Evolutionary conservation across 768 basidiomycete species (phyloP).

Genomic region (Kwoniella sp.): DNA sequence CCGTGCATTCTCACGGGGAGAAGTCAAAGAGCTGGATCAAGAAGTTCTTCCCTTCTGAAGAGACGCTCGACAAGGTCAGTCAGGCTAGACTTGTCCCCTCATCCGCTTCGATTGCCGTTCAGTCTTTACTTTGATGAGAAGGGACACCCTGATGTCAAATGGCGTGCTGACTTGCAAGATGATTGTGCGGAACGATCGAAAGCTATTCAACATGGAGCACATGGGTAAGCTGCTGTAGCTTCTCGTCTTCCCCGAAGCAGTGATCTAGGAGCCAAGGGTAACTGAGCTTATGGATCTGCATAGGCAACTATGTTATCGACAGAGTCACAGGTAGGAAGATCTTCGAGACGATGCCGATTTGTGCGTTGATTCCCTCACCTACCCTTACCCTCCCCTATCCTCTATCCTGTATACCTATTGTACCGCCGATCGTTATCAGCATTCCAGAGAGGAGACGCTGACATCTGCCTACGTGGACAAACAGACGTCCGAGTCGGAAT

Average conservation of each 20-base stretch:
- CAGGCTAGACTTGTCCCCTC: background rate
- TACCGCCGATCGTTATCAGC: too few relatives aligned
- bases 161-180: background rate
- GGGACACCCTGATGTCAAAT: too few relatives aligned
- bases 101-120: background rate
- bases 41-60: conserved; percentile 46
- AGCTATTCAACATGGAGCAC: conserved; percentile 56
- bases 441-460: too few relatives aligned
- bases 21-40: conserved; percentile 42
- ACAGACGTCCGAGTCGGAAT: conserved; percentile 58
- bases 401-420: too few relatives aligned
- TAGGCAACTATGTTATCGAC: conserved; percentile 56
- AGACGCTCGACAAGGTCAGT: conserved; percentile 52
- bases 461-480: background rate
- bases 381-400: background rate
- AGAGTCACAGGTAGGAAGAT: conserved; percentile 59
- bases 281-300: too few relatives aligned
- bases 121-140: too few relatives aligned
- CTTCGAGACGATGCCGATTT: conserved; percentile 77
- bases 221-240: conserved; percentile 39
- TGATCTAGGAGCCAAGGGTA: too few relatives aligned
- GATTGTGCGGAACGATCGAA: background rate
- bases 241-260: too few relatives aligned
- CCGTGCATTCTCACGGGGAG: conserved; percentile 40
- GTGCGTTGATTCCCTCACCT: conserved; percentile 44